phyloP scores from a whole-genome alignment of 768 basidiomycete genomes.

The Podaxis carcinomalis region DNA sequence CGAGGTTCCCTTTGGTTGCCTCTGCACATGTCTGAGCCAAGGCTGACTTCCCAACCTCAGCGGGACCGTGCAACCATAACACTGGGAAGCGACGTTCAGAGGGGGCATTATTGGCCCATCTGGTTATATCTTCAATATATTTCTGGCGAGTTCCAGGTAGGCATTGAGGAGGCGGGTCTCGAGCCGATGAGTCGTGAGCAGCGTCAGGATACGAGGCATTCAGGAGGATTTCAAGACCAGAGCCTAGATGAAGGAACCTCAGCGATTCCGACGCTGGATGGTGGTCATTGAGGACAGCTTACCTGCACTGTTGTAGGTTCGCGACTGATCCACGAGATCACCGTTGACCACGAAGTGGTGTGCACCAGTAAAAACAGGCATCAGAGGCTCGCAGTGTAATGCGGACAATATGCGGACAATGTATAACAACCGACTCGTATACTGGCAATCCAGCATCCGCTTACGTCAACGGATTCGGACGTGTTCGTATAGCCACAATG shows the following conservation, averaged over 20 bases:
- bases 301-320: background rate
- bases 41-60: background rate
- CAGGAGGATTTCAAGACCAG: background rate
- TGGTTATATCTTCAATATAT: background rate
- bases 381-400: background rate
- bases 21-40: background rate
- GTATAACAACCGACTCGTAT: no score
- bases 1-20: background rate
- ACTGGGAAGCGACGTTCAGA: background rate
- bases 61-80: background rate
- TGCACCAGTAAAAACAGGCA: background rate
- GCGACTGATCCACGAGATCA: background rate
- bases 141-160: background rate
- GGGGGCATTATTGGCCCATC: background rate
- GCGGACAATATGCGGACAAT: no score
- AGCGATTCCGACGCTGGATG: background rate
- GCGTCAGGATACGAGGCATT: background rate
- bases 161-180: background rate
- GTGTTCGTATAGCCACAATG: no score
- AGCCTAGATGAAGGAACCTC: background rate
- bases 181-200: background rate
- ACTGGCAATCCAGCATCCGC: no score
- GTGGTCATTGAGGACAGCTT: background rate
- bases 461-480: no score
- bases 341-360: background rate